These are phyloP conservation scores for Prunus fruticosa DNA, from an alignment of 306 rosid genomes.

Conservation along the genomic window DNA sequence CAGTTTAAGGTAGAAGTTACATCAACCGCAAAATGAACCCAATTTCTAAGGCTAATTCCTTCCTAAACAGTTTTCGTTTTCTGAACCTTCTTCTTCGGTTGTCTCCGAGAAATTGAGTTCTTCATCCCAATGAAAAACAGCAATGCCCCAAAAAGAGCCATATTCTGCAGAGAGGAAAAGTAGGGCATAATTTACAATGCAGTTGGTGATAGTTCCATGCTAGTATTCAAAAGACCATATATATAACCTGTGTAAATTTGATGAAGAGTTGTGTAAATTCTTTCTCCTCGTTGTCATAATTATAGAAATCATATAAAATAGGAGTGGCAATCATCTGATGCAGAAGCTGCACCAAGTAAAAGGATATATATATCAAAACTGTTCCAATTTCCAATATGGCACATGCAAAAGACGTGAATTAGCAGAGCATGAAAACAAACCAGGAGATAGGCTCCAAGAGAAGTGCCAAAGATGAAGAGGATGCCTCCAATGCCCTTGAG, in stretches of 20 bases:
- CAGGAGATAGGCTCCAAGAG: constrained; percentile 54
- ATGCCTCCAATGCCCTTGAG: constrained; percentile 57
- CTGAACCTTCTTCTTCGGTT: constrained; percentile 48
- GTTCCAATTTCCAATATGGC: neutral
- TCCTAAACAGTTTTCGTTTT: constrained; percentile 44
- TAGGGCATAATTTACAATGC: no score
- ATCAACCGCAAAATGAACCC: neutral
- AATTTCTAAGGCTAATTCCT: neutral
- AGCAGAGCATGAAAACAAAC: constrained; percentile 28
- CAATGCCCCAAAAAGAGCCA: constrained; percentile 65
- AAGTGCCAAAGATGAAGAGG: constrained; percentile 49
- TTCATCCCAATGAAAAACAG: constrained; percentile 71
- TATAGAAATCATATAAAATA: constrained; percentile 50
- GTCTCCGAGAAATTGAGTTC: constrained; percentile 26
- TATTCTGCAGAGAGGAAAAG: constrained; percentile 41
- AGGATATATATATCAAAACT: neutral
- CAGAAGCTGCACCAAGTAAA: constrained; percentile 39
- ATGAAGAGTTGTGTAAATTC: constrained; percentile 38
- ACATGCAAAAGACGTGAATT: neutral
- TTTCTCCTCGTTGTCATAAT: constrained; percentile 42
- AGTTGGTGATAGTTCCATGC: no score
- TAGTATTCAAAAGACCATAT: no score
- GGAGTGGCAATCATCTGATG: constrained; percentile 52
- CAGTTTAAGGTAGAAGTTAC: neutral
- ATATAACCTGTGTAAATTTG: constrained; percentile 51